Percentiles rank a stretch among this genome's conserved stretches.
Conservation (phyloP, 1,284 basidiomycete species). For the Sphagnurus paluster region DNA sequence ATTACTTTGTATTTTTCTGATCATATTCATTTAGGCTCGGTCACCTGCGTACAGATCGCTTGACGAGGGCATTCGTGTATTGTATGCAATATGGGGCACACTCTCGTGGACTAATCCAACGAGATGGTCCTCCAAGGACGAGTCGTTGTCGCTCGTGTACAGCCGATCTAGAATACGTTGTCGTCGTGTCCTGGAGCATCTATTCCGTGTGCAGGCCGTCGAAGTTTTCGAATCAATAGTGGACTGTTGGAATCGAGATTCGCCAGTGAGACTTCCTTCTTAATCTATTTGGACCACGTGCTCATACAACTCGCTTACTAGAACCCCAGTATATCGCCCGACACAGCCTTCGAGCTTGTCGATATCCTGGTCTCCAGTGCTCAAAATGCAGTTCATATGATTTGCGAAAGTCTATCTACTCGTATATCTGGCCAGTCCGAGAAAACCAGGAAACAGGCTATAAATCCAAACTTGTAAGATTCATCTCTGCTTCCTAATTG, state of each 20-base stretch:
- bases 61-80: conserved; percentile 68
- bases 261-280: conserved; percentile 37
- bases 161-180: conserved; percentile 65
- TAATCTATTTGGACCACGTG: background rate
- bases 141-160: conserved; percentile 66
- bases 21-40: conserved; percentile 45
- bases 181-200: conserved; percentile 79
- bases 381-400: conserved; percentile 86
- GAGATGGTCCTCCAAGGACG: conserved; percentile 56
- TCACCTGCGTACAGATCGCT: conserved; percentile 72
- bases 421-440: conserved; percentile 57
- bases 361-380: conserved; percentile 85
- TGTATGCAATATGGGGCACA: conserved; percentile 73
- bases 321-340: conserved; percentile 41
- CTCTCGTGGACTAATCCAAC: conserved; percentile 48
- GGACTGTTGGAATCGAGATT: conserved; percentile 73
- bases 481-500: background rate
- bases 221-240: conserved; percentile 85
- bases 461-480: conserved; percentile 67
- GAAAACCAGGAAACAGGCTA: conserved; percentile 52
- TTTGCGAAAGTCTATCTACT: conserved; percentile 79
- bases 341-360: conserved; percentile 77
- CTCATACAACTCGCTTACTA: conserved; percentile 16
- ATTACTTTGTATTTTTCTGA: background rate
- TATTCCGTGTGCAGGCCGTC: conserved; percentile 79